These are phyloP conservation scores for Zygosaccharomyces sapae DNA, from an alignment of 1,139 yeast genomes.

Conservation along the genomic window DNA sequence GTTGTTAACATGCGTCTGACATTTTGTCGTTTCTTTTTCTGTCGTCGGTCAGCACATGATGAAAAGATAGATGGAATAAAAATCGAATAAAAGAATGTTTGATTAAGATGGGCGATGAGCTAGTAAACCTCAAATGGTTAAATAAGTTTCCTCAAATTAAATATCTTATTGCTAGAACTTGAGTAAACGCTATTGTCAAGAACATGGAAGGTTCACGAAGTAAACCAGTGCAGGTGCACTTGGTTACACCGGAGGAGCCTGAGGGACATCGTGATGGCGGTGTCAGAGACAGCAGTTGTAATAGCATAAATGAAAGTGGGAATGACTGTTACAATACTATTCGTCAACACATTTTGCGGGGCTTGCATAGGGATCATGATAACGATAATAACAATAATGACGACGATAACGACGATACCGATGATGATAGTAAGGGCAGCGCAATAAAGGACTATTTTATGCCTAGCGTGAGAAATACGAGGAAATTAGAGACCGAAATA, in stretches of 20 bases:
- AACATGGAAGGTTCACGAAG: conserved; percentile 4
- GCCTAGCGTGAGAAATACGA: conserved; percentile 26
- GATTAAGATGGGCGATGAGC: background rate
- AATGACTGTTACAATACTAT: background rate
- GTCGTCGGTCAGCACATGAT: conserved; percentile 1
- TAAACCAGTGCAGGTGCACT: conserved; percentile 10
- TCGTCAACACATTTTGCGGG: background rate
- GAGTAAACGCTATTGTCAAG: background rate
- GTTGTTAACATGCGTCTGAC: conserved; percentile 2
- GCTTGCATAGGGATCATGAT: background rate
- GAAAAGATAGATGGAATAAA: background rate
- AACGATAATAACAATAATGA: background rate
- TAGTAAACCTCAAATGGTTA: background rate
- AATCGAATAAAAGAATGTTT: background rate
- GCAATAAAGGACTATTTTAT: conserved; percentile 7
- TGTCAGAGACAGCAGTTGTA: background rate
- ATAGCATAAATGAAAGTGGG: background rate
- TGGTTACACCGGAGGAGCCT: conserved; percentile 19
- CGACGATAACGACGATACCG: background rate
- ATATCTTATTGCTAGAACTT: background rate
- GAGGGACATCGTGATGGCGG: conserved; percentile 2
- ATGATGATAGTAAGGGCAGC: background rate
- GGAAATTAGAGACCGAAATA: conserved; percentile 25
- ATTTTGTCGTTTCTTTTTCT: conserved; percentile 2
- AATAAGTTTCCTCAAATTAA: background rate